A percentile compares a stretch with the other conserved stretches of the same genome.
Conservation (phyloP, 768 basidiomycete genomes). For the Leccinum variicolor region DNA sequence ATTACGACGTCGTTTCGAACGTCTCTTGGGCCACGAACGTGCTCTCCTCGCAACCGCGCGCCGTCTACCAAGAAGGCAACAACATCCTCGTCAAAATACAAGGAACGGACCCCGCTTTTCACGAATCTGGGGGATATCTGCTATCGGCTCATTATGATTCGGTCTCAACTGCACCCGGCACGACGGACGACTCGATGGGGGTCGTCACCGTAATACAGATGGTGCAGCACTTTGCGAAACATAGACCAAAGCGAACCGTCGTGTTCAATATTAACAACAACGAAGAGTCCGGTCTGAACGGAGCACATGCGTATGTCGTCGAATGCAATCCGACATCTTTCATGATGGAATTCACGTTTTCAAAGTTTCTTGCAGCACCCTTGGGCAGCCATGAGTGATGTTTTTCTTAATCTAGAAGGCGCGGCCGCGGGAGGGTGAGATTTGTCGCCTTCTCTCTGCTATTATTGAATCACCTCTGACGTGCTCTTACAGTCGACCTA, state of each 20-base stretch:
- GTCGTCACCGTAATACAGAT: constrained; percentile 64
- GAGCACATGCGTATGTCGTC: constrained; percentile 56
- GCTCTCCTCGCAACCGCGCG: constrained; percentile 16
- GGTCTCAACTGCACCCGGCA: constrained; percentile 70
- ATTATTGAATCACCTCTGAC: background rate
- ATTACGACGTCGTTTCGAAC: constrained; percentile 49
- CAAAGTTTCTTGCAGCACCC: too few relatives aligned
- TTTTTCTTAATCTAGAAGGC: too few relatives aligned
- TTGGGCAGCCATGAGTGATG: too few relatives aligned
- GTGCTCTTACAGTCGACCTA: constrained; percentile 51
- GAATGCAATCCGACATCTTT: background rate
- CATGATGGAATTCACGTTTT: too few relatives aligned
- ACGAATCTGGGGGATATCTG: constrained; percentile 46
- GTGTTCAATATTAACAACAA: constrained; percentile 87
- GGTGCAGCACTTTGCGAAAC: constrained; percentile 48
- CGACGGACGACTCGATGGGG: constrained; percentile 78
- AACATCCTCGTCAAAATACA: constrained; percentile 67
- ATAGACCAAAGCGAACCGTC: constrained; percentile 55
- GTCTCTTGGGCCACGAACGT: constrained; percentile 40
- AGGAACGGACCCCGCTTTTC: constrained; percentile 40
- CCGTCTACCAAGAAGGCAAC: constrained; percentile 60
- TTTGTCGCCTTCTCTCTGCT: background rate
- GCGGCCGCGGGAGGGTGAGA: too few relatives aligned
- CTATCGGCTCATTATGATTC: constrained; percentile 85
- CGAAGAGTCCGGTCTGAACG: constrained; percentile 75